Percentiles rank a stretch among this genome's conserved stretches.
Evolutionary conservation across 768 basidiomycete genomes (phyloP).

Genomic region (Lactifluus echinatus): DNA sequence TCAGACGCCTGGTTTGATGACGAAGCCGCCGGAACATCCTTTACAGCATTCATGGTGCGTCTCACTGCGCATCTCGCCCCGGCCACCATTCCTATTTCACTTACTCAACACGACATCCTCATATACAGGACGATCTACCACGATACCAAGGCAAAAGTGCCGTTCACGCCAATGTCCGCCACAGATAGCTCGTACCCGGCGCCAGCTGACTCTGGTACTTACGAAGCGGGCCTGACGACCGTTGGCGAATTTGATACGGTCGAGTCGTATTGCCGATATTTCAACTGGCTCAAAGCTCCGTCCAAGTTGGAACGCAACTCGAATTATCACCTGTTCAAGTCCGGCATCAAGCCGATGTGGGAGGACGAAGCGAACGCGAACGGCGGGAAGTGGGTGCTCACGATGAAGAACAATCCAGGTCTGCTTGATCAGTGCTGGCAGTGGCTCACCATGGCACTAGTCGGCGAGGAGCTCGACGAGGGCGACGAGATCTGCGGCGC

Average conservation of each 20-base stretch:
- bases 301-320: conserved; percentile 82
- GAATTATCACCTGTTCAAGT: conserved; percentile 94
- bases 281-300: conserved; percentile 91
- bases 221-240: conserved; percentile 78
- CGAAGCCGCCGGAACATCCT: conserved; percentile 70
- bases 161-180: conserved; percentile 41
- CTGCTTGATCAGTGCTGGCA: conserved; percentile 84
- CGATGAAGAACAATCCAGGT: conserved; percentile 76
- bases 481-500: conserved; percentile 76
- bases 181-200: conserved; percentile 22
- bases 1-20: conserved; percentile 66
- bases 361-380: conserved; percentile 87
- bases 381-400: conserved; percentile 93
- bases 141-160: conserved; percentile 71
- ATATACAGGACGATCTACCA: conserved; percentile 75
- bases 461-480: conserved; percentile 66
- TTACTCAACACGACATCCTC: not conserved
- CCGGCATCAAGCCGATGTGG: conserved; percentile 96
- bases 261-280: conserved; percentile 83
- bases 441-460: conserved; percentile 85
- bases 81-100: not conserved
- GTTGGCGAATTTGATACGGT: conserved; percentile 90
- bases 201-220: conserved; percentile 60
- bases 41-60: conserved; percentile 75
- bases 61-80: not conserved